Base-by-base conservation (phyloP, 768 basidiomycete genomes). In the Lactarius sp. region DNA sequence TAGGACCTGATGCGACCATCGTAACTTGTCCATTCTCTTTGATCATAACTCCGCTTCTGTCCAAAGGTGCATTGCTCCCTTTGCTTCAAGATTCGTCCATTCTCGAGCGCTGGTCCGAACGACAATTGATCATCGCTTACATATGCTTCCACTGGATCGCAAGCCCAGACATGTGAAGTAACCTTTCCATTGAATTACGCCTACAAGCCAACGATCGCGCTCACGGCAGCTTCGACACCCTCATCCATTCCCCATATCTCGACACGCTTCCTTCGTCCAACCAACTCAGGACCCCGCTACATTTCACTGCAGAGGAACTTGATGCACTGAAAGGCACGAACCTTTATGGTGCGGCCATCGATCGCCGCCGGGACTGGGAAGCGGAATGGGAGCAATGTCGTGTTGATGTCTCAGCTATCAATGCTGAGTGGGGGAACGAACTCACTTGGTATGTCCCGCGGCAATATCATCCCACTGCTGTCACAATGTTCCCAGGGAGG, bases 271-370 rank as follows among this genome's bases (percentile, higher is more conserved):
- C 95, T 0, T 33, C 77, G 0, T 53, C 79, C 0, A 74, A 78
- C 2, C 77, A 80, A 57, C 78, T 96, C 0, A 75, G 79, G 14
- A 95, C 94, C 0, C 82, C 94, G 0, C 77, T 94, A 13, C 85
- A 90, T 66, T 97, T 92, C 71, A 81, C 81, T 0, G 52, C 71
- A 0, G 57, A 70, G 16, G 95, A 98, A 71, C 74, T 86, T 18
- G 79, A 83, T 20, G 71, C 85, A 10, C 81, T 97, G 56, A 77
- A 80, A 57, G 94, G 92, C 0, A 90, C 89, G 3, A 95, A 95
- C 72, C 71, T 98, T 3, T 84, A 85, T 66, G 85, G 88, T 3
- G 94, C 93, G 0, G 85, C 90, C 0, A 58, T 80, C 13, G 88
- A 94, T 65, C 83, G 92, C 1, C 73, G 80, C 65, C 74, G 74